A percentile compares a stretch with the other conserved stretches of the same genome.
These are phyloP conservation scores for Termitomyces sp. DNA, from an alignment of 768 basidiomycete species.

Conservation along the genomic window DNA sequence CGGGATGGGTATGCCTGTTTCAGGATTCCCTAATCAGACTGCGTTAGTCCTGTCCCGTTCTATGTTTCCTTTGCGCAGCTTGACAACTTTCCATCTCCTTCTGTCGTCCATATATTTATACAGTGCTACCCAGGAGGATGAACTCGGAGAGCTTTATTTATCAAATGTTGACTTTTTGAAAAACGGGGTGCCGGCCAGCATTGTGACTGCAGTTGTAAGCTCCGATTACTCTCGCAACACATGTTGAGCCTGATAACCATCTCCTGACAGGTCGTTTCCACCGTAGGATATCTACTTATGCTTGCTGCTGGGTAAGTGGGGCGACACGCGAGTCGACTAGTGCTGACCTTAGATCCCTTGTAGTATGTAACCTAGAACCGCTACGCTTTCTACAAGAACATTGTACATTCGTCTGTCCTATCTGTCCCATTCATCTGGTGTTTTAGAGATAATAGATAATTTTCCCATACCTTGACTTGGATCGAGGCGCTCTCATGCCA, in stretches of 20 bases:
- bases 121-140: slow-evolving; percentile 90
- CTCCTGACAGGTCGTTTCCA: slow-evolving; percentile 64
- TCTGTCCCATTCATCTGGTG: not conserved
- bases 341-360: not conserved
- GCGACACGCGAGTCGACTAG: not conserved
- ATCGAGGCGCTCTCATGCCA: slow-evolving; percentile 7
- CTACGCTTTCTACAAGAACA: not conserved
- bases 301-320: slow-evolving; percentile 56
- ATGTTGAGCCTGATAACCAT: slow-evolving; percentile 5
- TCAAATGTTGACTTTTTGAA: slow-evolving; percentile 85
- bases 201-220: slow-evolving; percentile 77
- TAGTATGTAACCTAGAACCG: slow-evolving; percentile 4
- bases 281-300: slow-evolving; percentile 79
- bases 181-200: slow-evolving; percentile 91
- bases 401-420: not conserved
- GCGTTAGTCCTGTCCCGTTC: slow-evolving; percentile 52
- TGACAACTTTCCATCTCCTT: slow-evolving; percentile 12
- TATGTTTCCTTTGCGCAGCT: not conserved
- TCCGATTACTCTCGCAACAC: slow-evolving; percentile 2
- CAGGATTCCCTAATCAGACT: slow-evolving; percentile 98
- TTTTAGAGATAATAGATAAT: not conserved
- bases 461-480: not conserved
- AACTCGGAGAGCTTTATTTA: slow-evolving; percentile 86
- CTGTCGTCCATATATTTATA: slow-evolving; percentile 1
- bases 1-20: slow-evolving; percentile 98